phyloP scores from a whole-genome alignment of 2,329 filamentous ascomycete species.

The Acarospora socialis region DNA sequence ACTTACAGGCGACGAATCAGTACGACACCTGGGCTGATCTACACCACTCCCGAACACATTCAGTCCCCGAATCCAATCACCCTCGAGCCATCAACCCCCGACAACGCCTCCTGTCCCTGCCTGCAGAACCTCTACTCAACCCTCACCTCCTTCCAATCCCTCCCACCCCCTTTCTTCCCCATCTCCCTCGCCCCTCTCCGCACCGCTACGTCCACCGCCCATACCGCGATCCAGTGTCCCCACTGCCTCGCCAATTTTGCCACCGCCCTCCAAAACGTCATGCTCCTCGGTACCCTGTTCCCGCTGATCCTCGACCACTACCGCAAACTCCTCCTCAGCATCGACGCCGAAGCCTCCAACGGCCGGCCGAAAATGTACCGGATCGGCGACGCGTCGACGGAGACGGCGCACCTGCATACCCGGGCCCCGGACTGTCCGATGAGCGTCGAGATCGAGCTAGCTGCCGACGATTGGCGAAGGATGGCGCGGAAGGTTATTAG shows the following conservation, averaged over 20 bases:
- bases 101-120: conserved; percentile 15
- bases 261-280: conserved; percentile 31
- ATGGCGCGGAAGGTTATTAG: conserved; percentile 32
- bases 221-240: conserved; percentile 26
- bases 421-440: conserved; percentile 28
- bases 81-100: background rate
- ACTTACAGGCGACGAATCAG: background rate
- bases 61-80: background rate
- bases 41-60: background rate
- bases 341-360: conserved; percentile 26
- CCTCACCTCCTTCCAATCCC: conserved; percentile 17
- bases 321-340: conserved; percentile 24
- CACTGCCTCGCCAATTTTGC: conserved; percentile 29
- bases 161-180: conserved; percentile 28
- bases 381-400: conserved; percentile 28
- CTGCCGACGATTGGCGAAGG: conserved; percentile 28
- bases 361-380: conserved; percentile 28
- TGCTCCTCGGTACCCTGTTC: conserved; percentile 28
- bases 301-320: conserved; percentile 29
- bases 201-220: conserved; percentile 27
- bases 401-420: conserved; percentile 31
- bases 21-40: background rate
- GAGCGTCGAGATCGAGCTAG: conserved; percentile 31
- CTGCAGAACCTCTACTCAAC: conserved; percentile 9
- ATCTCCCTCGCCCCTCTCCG: conserved; percentile 27